Percentiles rank a stretch among this genome's conserved stretches.
These are phyloP conservation scores for Cryptosporidium meleagridis DNA, from an alignment of 169 alveolate genomes.

Conservation along the genomic window DNA sequence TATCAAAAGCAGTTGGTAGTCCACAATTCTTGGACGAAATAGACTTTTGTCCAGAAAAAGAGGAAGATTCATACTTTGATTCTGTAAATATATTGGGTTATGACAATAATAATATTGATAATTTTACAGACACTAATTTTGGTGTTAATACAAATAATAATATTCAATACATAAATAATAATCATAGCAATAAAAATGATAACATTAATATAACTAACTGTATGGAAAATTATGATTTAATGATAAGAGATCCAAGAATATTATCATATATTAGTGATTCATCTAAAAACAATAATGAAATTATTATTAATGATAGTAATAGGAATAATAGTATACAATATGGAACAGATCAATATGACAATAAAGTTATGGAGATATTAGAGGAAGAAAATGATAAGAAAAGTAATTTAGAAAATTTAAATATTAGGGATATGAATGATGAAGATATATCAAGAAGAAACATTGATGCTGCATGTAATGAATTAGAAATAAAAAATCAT, in stretches of 20 bases:
- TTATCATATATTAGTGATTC: background rate
- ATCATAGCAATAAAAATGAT: background rate
- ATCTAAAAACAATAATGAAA: background rate
- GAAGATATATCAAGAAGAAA: background rate
- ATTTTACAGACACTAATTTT: background rate
- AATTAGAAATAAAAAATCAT: background rate
- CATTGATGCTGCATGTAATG: background rate
- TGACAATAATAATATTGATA: background rate
- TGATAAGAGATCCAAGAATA: background rate
- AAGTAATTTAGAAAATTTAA: background rate
- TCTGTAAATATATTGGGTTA: background rate
- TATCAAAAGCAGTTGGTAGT: conserved; percentile 71
- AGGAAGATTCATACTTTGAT: conserved; percentile 50
- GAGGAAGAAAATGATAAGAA: background rate
- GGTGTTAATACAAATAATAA: background rate
- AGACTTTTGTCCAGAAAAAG: conserved; percentile 25
- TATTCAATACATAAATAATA: background rate
- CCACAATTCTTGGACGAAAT: conserved; percentile 64
- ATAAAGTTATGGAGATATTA: background rate
- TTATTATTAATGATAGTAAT: background rate
- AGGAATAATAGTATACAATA: background rate
- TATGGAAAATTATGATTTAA: background rate
- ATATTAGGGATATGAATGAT: background rate
- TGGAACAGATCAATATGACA: background rate
- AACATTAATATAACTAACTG: background rate